These are phyloP conservation scores for Saturnispora sekii DNA, from an alignment of 805 yeast species.

Conservation along the genomic window DNA sequence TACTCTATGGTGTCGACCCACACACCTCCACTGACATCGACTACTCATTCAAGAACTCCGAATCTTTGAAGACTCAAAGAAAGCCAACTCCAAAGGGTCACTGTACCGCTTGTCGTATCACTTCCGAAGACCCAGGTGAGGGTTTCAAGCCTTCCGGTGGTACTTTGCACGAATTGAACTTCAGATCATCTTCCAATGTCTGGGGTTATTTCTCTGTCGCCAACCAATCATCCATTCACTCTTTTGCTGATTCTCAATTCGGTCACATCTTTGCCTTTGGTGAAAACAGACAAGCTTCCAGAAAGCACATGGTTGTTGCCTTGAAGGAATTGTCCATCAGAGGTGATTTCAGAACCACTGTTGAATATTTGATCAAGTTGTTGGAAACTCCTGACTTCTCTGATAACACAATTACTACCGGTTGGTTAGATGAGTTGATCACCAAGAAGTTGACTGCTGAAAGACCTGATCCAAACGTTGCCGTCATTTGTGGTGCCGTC, in stretches of 20 bases:
- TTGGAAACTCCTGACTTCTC: conserved; percentile 95
- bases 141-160: conserved; percentile 99
- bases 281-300: conserved; percentile 94
- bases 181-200: conserved; percentile 93
- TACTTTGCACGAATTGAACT: conserved; percentile 88
- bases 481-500: conserved; percentile 95
- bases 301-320: conserved; percentile 99
- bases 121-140: conserved; percentile 98
- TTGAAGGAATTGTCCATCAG: conserved; percentile 91
- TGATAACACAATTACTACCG: conserved; percentile 93
- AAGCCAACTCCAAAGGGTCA: conserved; percentile 96
- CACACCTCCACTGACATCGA: conserved; percentile 85
- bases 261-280: conserved; percentile 99
- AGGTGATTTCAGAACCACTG: conserved; percentile 98
- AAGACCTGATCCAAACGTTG: conserved; percentile 85
- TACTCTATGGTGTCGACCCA: conserved; percentile 92
- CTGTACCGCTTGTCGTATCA: conserved; percentile 97
- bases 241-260: conserved; percentile 96
- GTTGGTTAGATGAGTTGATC: conserved; percentile 97
- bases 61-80: conserved; percentile 70
- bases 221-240: conserved; percentile 93
- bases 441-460: conserved; percentile 91
- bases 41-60: conserved; percentile 72
- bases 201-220: conserved; percentile 99
- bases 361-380: conserved; percentile 89